Base-by-base conservation (phyloP, 306 rosid genomes). In the Cajanus cajan region DNA sequence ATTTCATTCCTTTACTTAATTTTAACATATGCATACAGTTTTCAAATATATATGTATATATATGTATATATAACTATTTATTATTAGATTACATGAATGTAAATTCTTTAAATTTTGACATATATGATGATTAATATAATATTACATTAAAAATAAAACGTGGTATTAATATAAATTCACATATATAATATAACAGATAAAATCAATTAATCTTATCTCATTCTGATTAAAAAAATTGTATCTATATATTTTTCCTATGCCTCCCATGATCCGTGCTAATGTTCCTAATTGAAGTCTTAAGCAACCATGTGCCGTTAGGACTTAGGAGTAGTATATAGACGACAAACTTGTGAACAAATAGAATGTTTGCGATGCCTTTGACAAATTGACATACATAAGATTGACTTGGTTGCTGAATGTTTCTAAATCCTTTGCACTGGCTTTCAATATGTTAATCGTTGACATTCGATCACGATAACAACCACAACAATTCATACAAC, bases 391-490 rank as follows among this genome's bases (percentile, higher is more conserved):
- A 31, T 52, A 11, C 37, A 6, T 36, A 5, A 7, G 5, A 22
- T 73, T 36, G 67, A 52, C 66, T 55, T 55, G 39, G 10, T 22
- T 73, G 9, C 36, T 37, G 10, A 12, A 3, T 18, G 54, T 21
- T 73, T 73, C 52, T 54, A 15, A 69, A 31, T 70, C 43, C 15
- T 15, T 45, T 14, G 15, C 47, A 28, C 19, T 66, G 33, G 1
- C 11, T 66, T 66, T 11, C 43, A 28, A 70, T 70, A 48, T 31
- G 47, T 13, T 28, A 28, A n/a, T 16, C 59, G 37, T 55, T 73
- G 67, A 73, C 78, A 41, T 73, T 36, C 54, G 15, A 54, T 73
- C 78, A 73, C 36, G 51, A 70, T 52, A 52, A 52, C 64, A 72
- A 54, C 66, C 66, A 12, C 2, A 7, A 10, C 36, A 72, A 36